A percentile compares a stretch with the other conserved stretches of the same genome.
phyloP scores from a whole-genome alignment of 352 stramenopile genomes.

The Pythium utonaiense region DNA sequence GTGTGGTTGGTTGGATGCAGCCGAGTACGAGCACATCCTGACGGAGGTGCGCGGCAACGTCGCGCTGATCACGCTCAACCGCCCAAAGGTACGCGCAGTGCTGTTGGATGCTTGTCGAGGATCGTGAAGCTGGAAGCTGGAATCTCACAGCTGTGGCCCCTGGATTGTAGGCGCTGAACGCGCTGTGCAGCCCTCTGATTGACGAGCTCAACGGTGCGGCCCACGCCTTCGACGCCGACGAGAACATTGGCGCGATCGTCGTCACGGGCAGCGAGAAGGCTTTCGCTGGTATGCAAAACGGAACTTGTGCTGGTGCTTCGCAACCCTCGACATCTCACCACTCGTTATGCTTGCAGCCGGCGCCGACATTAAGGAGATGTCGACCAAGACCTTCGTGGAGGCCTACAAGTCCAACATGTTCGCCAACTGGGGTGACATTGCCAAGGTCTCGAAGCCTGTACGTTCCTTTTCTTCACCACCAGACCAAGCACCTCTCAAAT shows the following conservation, averaged over 20 bases:
- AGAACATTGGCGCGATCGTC: slow-evolving; percentile 93
- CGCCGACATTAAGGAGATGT: slow-evolving; percentile 98
- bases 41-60: slow-evolving; percentile 89
- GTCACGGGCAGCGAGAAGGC: slow-evolving; percentile 95
- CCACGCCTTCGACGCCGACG: slow-evolving; percentile 90
- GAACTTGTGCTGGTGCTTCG: not conserved
- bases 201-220: slow-evolving; percentile 94
- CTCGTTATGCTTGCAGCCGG: slow-evolving; percentile 49
- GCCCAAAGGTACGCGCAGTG: slow-evolving; percentile 90
- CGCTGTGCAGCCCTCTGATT: slow-evolving; percentile 93
- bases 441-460: slow-evolving; percentile 92
- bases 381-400: slow-evolving; percentile 89
- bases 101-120: too few relatives aligned
- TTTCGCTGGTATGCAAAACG: slow-evolving; percentile 91
- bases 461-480: slow-evolving; percentile 2
- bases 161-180: slow-evolving; percentile 91
- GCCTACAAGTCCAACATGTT: slow-evolving; percentile 97
- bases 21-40: slow-evolving; percentile 84
- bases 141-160: not conserved
- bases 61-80: slow-evolving; percentile 94
- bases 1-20: slow-evolving; percentile 23
- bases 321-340: too few relatives aligned
- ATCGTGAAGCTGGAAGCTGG: not conserved
- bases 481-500: not conserved
- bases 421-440: slow-evolving; percentile 94